Conservation (phyloP, 495 filamentous ascomycete species). For the Daldinia concentrica region DNA sequence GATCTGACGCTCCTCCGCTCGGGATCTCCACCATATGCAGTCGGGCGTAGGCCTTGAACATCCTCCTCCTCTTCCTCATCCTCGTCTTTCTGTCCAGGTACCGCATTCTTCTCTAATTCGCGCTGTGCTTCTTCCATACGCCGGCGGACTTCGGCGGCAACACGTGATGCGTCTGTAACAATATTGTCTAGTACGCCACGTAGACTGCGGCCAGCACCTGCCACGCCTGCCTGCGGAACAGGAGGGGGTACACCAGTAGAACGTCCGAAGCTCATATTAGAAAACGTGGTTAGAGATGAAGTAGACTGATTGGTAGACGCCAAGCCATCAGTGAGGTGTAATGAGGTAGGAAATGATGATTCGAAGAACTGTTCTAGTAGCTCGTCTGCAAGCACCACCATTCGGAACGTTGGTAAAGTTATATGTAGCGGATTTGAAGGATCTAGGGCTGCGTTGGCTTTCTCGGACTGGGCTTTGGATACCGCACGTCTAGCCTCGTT, state of each 20-base stretch:
- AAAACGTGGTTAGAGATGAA: constrained; percentile 81
- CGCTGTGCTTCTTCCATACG: constrained; percentile 93
- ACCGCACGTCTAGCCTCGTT: constrained; percentile 48
- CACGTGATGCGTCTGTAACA: constrained; percentile 94
- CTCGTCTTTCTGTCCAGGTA: constrained; percentile 68
- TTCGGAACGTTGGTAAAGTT: constrained; percentile 96
- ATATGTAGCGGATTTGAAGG: constrained; percentile 93
- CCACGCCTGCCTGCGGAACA: constrained; percentile 49
- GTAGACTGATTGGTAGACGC: constrained; percentile 51
- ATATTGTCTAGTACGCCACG: constrained; percentile 96
- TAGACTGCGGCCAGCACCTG: constrained; percentile 76
- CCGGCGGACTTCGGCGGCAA: constrained; percentile 88
- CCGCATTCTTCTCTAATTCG: constrained; percentile 81
- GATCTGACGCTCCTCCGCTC: constrained; percentile 72
- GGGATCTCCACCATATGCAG: constrained; percentile 43
- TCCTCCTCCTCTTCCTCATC: constrained; percentile 84
- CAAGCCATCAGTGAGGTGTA: constrained; percentile 63
- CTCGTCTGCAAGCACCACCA: constrained; percentile 97
- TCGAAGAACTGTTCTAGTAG: constrained; percentile 97
- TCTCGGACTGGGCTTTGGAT: constrained; percentile 64
- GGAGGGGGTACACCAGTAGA: constrained; percentile 50
- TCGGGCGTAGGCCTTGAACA: constrained; percentile 50
- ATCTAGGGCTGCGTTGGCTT: constrained; percentile 89
- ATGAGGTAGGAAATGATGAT: constrained; percentile 73
- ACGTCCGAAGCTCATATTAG: constrained; percentile 68